These are phyloP conservation scores for Botryotinia convoluta DNA, from an alignment of 2,329 filamentous ascomycete species.

Conservation along the genomic window DNA sequence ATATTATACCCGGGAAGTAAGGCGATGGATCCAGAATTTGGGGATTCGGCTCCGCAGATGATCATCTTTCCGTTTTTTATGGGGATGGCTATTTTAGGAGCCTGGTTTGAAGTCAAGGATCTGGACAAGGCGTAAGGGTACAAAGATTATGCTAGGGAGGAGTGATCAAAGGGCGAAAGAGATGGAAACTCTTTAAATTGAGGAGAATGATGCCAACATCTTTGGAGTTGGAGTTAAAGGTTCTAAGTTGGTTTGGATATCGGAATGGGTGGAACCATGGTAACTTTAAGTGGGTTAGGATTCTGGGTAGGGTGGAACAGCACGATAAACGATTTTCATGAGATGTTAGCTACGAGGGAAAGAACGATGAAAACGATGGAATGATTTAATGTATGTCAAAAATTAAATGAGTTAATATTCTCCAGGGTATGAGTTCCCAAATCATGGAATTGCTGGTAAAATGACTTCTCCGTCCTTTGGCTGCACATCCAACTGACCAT, in stretches of 20 bases:
- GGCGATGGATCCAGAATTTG: slow-evolving; percentile 47
- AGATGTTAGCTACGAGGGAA: background rate
- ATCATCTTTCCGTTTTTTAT: slow-evolving; percentile 21
- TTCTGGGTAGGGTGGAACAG: background rate
- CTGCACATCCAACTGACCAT: slow-evolving; percentile 33
- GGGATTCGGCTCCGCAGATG: slow-evolving; percentile 41
- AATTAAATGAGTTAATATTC: background rate
- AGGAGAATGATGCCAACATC: background rate
- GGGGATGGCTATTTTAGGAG: slow-evolving; percentile 18
- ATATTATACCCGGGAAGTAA: slow-evolving; percentile 47
- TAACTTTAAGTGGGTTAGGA: background rate
- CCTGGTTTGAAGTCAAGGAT: slow-evolving; percentile 19
- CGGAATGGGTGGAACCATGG: background rate
- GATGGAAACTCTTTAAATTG: no score
- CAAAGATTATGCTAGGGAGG: background rate
- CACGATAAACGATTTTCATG: background rate
- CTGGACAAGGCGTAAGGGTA: background rate
- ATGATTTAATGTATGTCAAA: background rate
- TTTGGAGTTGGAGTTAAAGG: background rate
- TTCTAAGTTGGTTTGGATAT: background rate
- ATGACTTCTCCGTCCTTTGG: slow-evolving; percentile 28
- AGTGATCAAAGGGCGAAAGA: background rate
- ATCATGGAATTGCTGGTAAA: slow-evolving; percentile 31
- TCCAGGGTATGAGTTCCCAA: background rate
- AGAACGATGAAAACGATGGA: background rate